Evolutionary conservation across 1,284 basidiomycete genomes (phyloP).

Genomic region (Tilletia caries): DNA sequence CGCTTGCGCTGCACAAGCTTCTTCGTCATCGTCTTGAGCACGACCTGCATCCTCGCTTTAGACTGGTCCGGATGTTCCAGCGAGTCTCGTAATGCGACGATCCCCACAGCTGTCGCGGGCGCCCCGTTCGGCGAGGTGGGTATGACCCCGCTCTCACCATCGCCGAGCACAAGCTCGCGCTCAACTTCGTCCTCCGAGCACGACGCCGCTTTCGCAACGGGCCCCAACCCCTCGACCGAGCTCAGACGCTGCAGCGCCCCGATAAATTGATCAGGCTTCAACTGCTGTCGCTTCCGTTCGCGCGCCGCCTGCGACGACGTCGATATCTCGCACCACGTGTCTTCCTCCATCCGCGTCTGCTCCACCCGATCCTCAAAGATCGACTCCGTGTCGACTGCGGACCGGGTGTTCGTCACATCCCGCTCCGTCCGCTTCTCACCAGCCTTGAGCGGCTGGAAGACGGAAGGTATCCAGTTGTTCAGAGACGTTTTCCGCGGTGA

Average conservation of each 20-base stretch:
- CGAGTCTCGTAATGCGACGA: slow-evolving; percentile 28
- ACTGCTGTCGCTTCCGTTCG: not conserved
- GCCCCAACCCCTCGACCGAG: not conserved
- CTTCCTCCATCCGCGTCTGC: slow-evolving; percentile 26
- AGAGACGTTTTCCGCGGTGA: not conserved
- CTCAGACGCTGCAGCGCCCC: not conserved
- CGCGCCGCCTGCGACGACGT: not conserved
- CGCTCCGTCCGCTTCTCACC: slow-evolving; percentile 26
- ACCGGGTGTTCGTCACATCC: slow-evolving; percentile 27
- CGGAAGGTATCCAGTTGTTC: not conserved
- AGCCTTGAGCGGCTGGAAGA: not conserved
- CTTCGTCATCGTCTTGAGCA: slow-evolving; percentile 57
- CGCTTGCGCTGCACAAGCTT: slow-evolving; percentile 55
- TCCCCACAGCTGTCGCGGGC: not conserved
- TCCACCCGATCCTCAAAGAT: slow-evolving; percentile 29
- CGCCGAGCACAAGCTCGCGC: slow-evolving; percentile 53
- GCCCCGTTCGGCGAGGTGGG: slow-evolving; percentile 7
- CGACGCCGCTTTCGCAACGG: slow-evolving; percentile 63
- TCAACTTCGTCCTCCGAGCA: slow-evolving; percentile 61
- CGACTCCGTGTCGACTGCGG: slow-evolving; percentile 27
- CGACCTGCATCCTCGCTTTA: slow-evolving; percentile 54
- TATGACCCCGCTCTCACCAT: not conserved
- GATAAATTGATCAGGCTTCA: not conserved
- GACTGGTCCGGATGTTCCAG: slow-evolving; percentile 43
- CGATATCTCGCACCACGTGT: slow-evolving; percentile 30